These are phyloP conservation scores for Pyracantha coccinea DNA, from an alignment of 331 rosid genomes.

Conservation along the genomic window DNA sequence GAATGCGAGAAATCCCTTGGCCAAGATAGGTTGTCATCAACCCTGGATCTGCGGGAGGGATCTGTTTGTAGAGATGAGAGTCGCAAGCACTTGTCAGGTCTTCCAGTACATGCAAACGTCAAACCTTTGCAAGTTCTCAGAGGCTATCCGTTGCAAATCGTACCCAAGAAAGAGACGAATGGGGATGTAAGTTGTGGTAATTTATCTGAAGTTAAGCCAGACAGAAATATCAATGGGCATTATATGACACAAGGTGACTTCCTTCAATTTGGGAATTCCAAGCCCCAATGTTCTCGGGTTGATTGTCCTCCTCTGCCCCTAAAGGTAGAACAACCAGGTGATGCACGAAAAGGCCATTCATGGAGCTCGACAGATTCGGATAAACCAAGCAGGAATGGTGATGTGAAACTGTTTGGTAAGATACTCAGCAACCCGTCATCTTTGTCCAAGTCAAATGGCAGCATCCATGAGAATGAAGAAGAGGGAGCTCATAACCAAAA, in stretches of 20 bases:
- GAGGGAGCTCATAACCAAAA: slow-evolving; percentile 27
- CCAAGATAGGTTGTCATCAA: slow-evolving; percentile 48
- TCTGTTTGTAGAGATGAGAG: slow-evolving; percentile 31
- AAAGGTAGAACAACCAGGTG: slow-evolving; percentile 30
- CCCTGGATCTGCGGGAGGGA: slow-evolving; percentile 34
- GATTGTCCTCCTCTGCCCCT: slow-evolving; percentile 43
- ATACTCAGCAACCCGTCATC: slow-evolving; percentile 64
- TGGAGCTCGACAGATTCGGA: slow-evolving; percentile 50
- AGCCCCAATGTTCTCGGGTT: slow-evolving; percentile 18
- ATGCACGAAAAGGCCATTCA: slow-evolving; percentile 19
- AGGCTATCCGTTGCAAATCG: slow-evolving; percentile 41
- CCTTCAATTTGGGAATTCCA: slow-evolving; percentile 27
- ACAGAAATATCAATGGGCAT: slow-evolving; percentile 7
- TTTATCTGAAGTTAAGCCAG: slow-evolving; percentile 22
- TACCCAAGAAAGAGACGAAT: slow-evolving; percentile 39
- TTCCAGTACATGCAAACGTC: slow-evolving; percentile 5
- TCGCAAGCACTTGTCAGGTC: slow-evolving; percentile 24
- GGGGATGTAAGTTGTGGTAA: slow-evolving; percentile 35
- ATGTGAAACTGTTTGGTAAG: slow-evolving; percentile 89
- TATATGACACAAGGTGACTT: slow-evolving; percentile 1
- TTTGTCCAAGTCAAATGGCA: slow-evolving; percentile 36
- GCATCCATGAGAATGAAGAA: slow-evolving; percentile 34
- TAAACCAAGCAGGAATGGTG: slow-evolving; percentile 65
- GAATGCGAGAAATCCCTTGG: slow-evolving; percentile 29
- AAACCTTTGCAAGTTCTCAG: slow-evolving; percentile 40